Conservation (phyloP, 2,329 filamentous ascomycete genomes). For the Fusarium buharicum region DNA sequence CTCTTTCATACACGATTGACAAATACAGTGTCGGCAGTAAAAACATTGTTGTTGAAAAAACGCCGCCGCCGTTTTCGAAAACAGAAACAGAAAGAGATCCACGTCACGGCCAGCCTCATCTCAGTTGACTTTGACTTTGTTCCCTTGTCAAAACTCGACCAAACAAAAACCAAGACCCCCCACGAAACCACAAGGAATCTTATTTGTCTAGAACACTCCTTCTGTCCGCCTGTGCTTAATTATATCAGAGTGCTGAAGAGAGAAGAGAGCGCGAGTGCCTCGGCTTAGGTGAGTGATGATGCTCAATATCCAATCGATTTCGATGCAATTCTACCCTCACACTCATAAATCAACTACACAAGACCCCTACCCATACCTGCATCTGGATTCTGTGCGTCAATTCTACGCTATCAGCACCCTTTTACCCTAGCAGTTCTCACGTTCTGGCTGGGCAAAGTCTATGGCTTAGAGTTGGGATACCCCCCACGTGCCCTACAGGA, state of each 20-base stretch:
- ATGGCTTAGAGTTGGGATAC: slow-evolving; percentile 22
- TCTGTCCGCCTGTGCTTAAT: slow-evolving; percentile 24
- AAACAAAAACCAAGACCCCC: background rate
- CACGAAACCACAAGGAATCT: slow-evolving; percentile 7
- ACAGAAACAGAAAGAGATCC: slow-evolving; percentile 9
- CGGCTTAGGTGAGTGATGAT: slow-evolving; percentile 37
- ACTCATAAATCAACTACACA: slow-evolving; percentile 29
- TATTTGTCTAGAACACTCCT: slow-evolving; percentile 4
- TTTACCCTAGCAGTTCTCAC: slow-evolving; percentile 10
- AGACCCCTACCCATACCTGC: slow-evolving; percentile 21
- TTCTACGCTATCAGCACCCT: slow-evolving; percentile 3
- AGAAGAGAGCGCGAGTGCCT: slow-evolving; percentile 32
- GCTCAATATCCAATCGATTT: slow-evolving; percentile 25
- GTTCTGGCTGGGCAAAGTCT: slow-evolving; percentile 17
- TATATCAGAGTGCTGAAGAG: background rate
- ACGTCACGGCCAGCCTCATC: slow-evolving; percentile 36
- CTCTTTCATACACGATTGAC: background rate
- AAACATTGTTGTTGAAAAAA: slow-evolving; percentile 1
- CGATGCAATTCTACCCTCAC: slow-evolving; percentile 16
- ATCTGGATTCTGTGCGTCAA: slow-evolving; percentile 22
- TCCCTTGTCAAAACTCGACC: slow-evolving; percentile 15
- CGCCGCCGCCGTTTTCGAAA: slow-evolving; percentile 21
- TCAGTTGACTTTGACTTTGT: slow-evolving; percentile 13
- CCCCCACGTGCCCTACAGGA: slow-evolving; percentile 43
- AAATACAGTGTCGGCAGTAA: background rate